Conservation (phyloP, 805 yeast species). For the Metschnikowia cubensis region DNA sequence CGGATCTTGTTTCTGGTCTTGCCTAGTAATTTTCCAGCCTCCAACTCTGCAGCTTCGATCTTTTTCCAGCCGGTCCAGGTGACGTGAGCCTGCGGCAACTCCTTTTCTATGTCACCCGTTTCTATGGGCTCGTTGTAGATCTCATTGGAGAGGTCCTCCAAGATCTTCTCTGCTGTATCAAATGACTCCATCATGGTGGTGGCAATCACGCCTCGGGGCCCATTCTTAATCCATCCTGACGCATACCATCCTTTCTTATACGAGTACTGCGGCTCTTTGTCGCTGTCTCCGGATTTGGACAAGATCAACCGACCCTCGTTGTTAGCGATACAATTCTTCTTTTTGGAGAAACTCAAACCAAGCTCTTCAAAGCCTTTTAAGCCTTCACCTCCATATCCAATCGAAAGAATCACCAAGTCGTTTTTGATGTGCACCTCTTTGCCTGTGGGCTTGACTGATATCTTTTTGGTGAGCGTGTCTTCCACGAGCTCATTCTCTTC, state of each 20-base stretch:
- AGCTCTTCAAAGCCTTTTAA: slow-evolving; percentile 52
- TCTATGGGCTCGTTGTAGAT: slow-evolving; percentile 19
- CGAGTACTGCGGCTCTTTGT: slow-evolving; percentile 19
- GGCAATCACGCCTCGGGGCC: slow-evolving; percentile 88
- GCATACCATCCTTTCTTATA: slow-evolving; percentile 57
- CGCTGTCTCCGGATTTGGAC: slow-evolving; percentile 14
- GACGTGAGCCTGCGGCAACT: slow-evolving; percentile 25
- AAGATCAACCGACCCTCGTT: slow-evolving; percentile 31
- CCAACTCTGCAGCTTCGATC: slow-evolving; percentile 51
- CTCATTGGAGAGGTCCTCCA: slow-evolving; percentile 48
- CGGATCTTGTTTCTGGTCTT: slow-evolving; percentile 59
- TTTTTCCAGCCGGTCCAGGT: slow-evolving; percentile 67
- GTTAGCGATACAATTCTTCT: slow-evolving; percentile 26
- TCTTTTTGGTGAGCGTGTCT: slow-evolving; percentile 28
- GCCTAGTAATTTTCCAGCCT: slow-evolving; percentile 44
- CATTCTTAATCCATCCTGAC: slow-evolving; percentile 87
- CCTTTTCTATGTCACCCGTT: slow-evolving; percentile 10
- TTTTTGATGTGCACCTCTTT: slow-evolving; percentile 33
- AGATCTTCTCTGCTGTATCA: slow-evolving; percentile 62
- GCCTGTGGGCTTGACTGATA: slow-evolving; percentile 33
- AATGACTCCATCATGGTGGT: slow-evolving; percentile 84
- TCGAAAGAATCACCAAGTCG: slow-evolving; percentile 72
- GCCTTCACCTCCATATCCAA: slow-evolving; percentile 76
- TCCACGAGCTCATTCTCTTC: slow-evolving; percentile 42
- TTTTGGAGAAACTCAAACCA: slow-evolving; percentile 25